Evolutionary conservation across 2,329 filamentous ascomycete species (phyloP), one percentile per base, ranked within the genome.

Genomic region (Penicillium corylophilum): DNA sequence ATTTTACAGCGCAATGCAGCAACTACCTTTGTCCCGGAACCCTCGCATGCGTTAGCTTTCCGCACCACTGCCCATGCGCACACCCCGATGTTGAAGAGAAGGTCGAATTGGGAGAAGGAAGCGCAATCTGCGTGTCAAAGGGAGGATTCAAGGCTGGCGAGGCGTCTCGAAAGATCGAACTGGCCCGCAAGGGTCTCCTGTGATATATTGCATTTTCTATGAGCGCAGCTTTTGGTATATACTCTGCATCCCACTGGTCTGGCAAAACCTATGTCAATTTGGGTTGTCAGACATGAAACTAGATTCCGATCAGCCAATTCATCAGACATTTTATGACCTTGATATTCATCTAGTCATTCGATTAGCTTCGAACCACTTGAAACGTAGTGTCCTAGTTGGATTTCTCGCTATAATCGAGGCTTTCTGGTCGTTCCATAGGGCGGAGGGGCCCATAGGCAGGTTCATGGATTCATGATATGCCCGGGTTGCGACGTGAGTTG

Each of bases 11-110:
- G n/a, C 81, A 85, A 64, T 99, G 94, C 79, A 84, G 89, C 65
- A 92, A 93, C 63, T 99, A 96, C 71, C 85, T 99, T 49, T 99
- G 94, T 70, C 92, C 94, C 2, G 90, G 90, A 59, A 97, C 94
- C 0, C 82, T 99, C 54, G 89, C 92, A 31, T 99, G 94, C 77
- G 94, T 99, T 6, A 87, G 95, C 70, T 94, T 95, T 76, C 92
- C 94, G 1, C 93, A 97, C 71, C 94, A 99, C 74, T 99, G 94
- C 73, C 94, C 94, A 24, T 99, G 94, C 75, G 81, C 90, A 2
- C 95, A 88, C 77, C 85, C 88, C 1, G 74, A 78, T 8, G 78
- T 88, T 55, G 86, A 93, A 67, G 89, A 93, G 60, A 94, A 94
- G 68, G 82, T 90, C 57, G 89, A 79, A 53, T 55, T 79, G n/a